Conservation (phyloP, 495 filamentous ascomycete genomes). For the Penicillium tannophilum region DNA sequence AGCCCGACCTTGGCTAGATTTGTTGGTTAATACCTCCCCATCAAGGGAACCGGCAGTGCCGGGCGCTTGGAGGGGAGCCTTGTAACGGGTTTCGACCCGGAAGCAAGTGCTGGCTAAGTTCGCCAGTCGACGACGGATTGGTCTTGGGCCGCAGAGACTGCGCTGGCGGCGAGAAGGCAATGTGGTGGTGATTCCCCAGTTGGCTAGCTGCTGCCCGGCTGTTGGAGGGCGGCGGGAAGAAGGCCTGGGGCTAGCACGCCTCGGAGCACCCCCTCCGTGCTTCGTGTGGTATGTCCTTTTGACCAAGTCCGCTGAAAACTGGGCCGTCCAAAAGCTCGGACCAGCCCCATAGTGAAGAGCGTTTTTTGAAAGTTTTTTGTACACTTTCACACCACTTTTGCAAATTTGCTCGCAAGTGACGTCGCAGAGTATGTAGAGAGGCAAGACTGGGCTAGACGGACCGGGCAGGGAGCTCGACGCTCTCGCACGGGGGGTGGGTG, state of each 20-base stretch:
- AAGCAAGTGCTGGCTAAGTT: neutral
- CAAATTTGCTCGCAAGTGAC: conserved; percentile 4
- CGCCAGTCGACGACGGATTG: neutral
- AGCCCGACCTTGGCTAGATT: conserved; percentile 57
- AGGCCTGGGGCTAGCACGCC: too few species aligned
- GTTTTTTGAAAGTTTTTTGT: conserved; percentile 9
- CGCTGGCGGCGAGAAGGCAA: neutral
- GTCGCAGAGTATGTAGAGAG: conserved; percentile 26
- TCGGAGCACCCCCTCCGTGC: neutral
- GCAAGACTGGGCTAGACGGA: conserved; percentile 7
- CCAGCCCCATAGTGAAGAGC: conserved; percentile 17
- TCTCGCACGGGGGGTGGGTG: neutral
- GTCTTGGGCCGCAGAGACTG: neutral
- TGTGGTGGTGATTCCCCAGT: too few species aligned
- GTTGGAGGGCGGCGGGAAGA: too few species aligned
- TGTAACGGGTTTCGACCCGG: neutral
- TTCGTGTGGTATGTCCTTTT: neutral
- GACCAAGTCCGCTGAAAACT: neutral
- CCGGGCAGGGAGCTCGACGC: neutral
- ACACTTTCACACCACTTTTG: conserved; percentile 1
- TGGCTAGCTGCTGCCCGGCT: neutral
- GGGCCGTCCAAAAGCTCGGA: conserved; percentile 4
- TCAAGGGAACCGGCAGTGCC: conserved; percentile 13
- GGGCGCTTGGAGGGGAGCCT: conserved; percentile 11
- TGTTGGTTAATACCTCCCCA: conserved; percentile 22